These are phyloP conservation scores for Xylariaceae sp. DNA, from an alignment of 2,329 filamentous ascomycete species.

Conservation along the genomic window DNA sequence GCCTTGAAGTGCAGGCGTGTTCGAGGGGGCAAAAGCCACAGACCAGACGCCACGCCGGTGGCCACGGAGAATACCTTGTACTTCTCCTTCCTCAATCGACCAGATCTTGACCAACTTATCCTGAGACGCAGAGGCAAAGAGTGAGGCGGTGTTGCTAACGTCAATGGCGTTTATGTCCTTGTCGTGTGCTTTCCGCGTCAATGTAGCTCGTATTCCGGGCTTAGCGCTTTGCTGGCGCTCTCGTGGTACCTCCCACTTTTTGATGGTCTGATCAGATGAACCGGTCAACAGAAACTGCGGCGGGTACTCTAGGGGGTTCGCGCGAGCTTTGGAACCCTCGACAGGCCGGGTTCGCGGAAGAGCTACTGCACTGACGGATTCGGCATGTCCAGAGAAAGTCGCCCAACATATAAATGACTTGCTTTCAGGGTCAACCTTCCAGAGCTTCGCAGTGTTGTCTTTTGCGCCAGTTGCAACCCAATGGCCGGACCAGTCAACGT, in stretches of 20 bases:
- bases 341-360: slow-evolving; percentile 65
- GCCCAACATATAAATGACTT: slow-evolving; percentile 73
- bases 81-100: slow-evolving; percentile 82
- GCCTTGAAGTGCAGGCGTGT: slow-evolving; percentile 65
- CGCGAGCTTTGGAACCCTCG: slow-evolving; percentile 60
- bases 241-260: slow-evolving; percentile 78
- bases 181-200: slow-evolving; percentile 92
- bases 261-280: slow-evolving; percentile 91
- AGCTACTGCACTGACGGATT: slow-evolving; percentile 85
- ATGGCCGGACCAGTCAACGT: slow-evolving; percentile 92
- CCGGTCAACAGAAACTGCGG: slow-evolving; percentile 83
- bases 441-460: slow-evolving; percentile 88
- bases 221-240: slow-evolving; percentile 38
- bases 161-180: slow-evolving; percentile 98
- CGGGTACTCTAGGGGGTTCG: slow-evolving; percentile 68
- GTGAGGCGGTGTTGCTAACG: slow-evolving; percentile 61
- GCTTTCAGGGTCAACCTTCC: slow-evolving; percentile 72
- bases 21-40: slow-evolving; percentile 77
- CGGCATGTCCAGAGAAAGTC: slow-evolving; percentile 83
- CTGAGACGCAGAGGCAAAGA: slow-evolving; percentile 94
- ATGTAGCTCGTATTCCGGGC: slow-evolving; percentile 59
- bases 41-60: slow-evolving; percentile 96
- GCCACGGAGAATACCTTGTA: slow-evolving; percentile 82
- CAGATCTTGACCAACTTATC: slow-evolving; percentile 97
- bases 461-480: slow-evolving; percentile 96